Evolutionary conservation across 2,329 filamentous ascomycete species (phyloP), one percentile per base, ranked within the genome.

Genomic region (Aspergillus viridinutans): DNA sequence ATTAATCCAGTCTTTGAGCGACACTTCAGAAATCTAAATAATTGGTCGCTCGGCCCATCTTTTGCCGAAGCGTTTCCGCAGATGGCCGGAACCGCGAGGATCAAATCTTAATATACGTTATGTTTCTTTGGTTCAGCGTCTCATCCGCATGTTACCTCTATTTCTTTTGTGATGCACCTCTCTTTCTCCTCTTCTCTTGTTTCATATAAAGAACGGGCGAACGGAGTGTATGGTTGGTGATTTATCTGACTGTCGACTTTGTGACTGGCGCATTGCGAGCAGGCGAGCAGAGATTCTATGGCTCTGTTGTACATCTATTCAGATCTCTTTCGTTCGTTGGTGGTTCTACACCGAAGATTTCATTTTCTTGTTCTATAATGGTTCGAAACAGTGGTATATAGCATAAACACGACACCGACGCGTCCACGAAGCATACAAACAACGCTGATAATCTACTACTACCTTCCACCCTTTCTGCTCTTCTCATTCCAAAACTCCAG

Each of bases 1-100:
- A 90, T 96, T 61, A 96, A 94, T 62, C 91, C 91, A 0, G 89
- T 90, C 0, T 96, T 96, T 70, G 90, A 95, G 74, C 80, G 85
- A 40, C 92, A 97, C 70, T 69, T 96, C 50, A 76, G 88, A 3
- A 81, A 89, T 47, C 69, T 92, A 42, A 83, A 86, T 58, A 96
- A 96, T 67, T 97, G 92, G 92, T 88, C 85, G 57, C 69, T 96
- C 1, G 91, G 91, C 0, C 81, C 83, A 4, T 78, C 79, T 1
- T 94, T 94, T 72, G 81, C 82, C 23, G 79, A 81, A 59, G 78
- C 82, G 0, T 90, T 88, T 65, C 90, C 90, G 0, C 71, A 69
- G 8, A 69, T 89, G 58, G 73, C 70, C 7, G 77, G 78, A 55
- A 74, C 74, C 1, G 65, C 69, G 26, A 70, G 57, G 48, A 74